phyloP scores from a whole-genome alignment of 1,284 basidiomycete species.

The Cryptococcus wingfieldii region DNA sequence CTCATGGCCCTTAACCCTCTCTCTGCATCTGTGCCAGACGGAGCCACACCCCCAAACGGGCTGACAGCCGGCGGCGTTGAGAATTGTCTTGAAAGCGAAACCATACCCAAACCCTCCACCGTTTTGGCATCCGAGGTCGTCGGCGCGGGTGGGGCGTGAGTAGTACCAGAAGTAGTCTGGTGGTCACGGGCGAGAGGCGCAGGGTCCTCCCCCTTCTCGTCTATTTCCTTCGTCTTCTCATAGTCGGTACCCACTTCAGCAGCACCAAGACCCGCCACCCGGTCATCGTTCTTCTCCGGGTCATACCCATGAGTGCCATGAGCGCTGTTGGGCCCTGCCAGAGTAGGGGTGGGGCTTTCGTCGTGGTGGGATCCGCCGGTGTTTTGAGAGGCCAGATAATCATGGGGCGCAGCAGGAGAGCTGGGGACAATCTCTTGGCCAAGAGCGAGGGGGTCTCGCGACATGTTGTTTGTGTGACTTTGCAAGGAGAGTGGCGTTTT shows the following conservation, averaged over 20 bases:
- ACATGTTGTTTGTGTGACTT: conserved; percentile 6
- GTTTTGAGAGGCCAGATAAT: background rate
- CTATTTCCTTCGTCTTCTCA: background rate
- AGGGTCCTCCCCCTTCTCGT: background rate
- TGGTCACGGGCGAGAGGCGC: conserved; percentile 5
- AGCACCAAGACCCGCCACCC: conserved; percentile 12
- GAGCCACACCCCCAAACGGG: conserved; percentile 38
- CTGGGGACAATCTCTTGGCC: conserved; percentile 3
- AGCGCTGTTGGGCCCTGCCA: conserved; percentile 2
- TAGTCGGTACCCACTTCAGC: conserved; percentile 12
- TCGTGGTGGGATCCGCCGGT: background rate
- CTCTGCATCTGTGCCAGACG: conserved; percentile 37
- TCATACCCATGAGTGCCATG: conserved; percentile 1
- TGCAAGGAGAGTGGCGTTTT: background rate
- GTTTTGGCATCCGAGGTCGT: conserved; percentile 9
- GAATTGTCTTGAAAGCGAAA: conserved; percentile 20
- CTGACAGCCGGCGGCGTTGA: conserved; percentile 33
- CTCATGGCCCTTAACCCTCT: conserved; percentile 36
- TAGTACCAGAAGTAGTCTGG: conserved; percentile 16
- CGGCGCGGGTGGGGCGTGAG: conserved; percentile 1
- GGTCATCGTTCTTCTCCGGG: conserved; percentile 16
- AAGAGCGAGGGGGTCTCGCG: conserved; percentile 12
- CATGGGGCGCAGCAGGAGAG: background rate
- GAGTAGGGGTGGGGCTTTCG: conserved; percentile 22
- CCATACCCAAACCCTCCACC: conserved; percentile 23